Percentiles rank a stretch among this genome's conserved stretches.
Conservation (phyloP, 768 basidiomycete genomes). For the Chalciporus sphaerocephalus region DNA sequence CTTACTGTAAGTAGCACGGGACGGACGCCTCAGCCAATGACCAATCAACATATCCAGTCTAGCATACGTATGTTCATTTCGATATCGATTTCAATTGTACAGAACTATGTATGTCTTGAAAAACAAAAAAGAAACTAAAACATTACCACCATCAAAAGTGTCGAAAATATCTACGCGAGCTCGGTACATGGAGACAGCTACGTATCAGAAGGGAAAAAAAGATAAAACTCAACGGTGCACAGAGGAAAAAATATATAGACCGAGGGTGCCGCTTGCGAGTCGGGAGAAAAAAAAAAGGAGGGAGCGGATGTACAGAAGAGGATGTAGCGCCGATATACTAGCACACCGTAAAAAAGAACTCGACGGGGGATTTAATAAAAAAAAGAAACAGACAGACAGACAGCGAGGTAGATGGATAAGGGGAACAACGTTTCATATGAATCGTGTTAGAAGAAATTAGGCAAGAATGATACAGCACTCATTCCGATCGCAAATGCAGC, state of each 20-base stretch:
- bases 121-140: neutral
- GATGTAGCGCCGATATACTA: slow-evolving; percentile 16
- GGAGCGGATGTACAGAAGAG: slow-evolving; percentile 9
- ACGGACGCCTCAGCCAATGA: too few relatives aligned
- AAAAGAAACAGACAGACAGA: slow-evolving; percentile 13
- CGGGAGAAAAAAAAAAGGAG: neutral
- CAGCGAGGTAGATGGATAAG: neutral
- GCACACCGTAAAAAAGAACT: slow-evolving; percentile 13
- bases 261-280: slow-evolving; percentile 8
- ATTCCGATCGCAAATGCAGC: slow-evolving; percentile 80
- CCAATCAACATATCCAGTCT: too few relatives aligned
- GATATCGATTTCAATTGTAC: neutral
- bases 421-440: slow-evolving; percentile 11
- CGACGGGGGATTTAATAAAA: slow-evolving; percentile 8
- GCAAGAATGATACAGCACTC: slow-evolving; percentile 64
- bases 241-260: slow-evolving; percentile 11
- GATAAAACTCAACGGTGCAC: slow-evolving; percentile 13
- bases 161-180: neutral
- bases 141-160: neutral
- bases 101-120: neutral
- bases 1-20: too few relatives aligned
- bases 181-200: neutral
- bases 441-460: slow-evolving; percentile 51
- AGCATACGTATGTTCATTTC: too few relatives aligned
- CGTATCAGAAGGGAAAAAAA: neutral